Evolutionary conservation across 2,329 filamentous ascomycete species (phyloP).

Genomic region (Ceratocystis destructans): DNA sequence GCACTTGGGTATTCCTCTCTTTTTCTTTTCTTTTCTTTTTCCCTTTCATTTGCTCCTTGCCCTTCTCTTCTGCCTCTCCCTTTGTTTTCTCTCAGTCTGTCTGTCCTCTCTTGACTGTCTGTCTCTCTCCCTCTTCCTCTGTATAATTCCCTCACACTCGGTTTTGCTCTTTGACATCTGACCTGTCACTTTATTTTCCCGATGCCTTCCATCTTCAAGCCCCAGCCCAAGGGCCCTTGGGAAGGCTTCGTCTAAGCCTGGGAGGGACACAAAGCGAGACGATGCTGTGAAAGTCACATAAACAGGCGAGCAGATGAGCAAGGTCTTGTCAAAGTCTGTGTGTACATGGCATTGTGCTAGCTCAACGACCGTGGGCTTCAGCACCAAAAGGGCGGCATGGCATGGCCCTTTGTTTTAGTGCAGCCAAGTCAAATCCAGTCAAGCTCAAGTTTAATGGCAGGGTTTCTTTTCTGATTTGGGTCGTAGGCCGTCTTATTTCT

Average conservation of each 20-base stretch:
- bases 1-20: neutral
- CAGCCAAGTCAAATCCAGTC: neutral
- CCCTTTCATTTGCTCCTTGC: neutral
- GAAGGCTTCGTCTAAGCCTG: neutral
- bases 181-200: neutral
- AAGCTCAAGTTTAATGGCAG: too few species aligned
- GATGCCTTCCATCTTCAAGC: neutral
- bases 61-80: neutral
- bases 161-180: neutral
- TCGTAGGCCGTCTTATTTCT: neutral
- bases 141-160: neutral
- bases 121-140: neutral
- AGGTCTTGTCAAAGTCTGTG: neutral
- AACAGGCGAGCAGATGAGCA: neutral
- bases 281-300: neutral
- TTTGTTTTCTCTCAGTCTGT: neutral
- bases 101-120: neutral
- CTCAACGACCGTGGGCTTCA: neutral
- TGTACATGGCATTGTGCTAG: neutral
- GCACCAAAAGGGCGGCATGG: too few species aligned
- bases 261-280: neutral
- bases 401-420: too few species aligned
- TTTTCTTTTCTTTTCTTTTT: neutral
- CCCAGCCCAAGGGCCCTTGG: neutral
- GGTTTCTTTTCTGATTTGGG: too few species aligned